These are phyloP conservation scores for Dentipellis sp. DNA, from an alignment of 768 basidiomycete genomes.

Conservation along the genomic window DNA sequence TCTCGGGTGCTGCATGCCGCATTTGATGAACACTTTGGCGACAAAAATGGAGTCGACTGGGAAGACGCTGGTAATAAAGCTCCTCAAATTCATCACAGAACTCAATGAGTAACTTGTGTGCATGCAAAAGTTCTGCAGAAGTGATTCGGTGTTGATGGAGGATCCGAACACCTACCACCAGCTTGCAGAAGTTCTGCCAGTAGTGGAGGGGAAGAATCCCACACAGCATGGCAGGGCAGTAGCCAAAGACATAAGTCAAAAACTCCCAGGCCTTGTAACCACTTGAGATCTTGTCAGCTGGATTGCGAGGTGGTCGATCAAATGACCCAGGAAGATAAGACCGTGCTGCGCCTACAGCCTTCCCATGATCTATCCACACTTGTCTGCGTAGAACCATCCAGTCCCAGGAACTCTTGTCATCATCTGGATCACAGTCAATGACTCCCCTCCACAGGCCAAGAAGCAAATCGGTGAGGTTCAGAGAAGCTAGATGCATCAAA, in stretches of 20 bases:
- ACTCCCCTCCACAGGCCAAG: conserved; percentile 24
- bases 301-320: conserved; percentile 31
- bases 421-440: conserved; percentile 13
- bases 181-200: neutral
- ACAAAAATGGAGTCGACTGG: conserved; percentile 25
- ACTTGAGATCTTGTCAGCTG: conserved; percentile 28
- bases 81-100: conserved; percentile 27
- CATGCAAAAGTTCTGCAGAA: conserved; percentile 10
- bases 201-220: neutral
- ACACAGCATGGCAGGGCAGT: conserved; percentile 6
- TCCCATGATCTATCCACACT: conserved; percentile 29
- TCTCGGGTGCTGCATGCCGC: conserved; percentile 21
- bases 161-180: no score
- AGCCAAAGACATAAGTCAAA: conserved; percentile 14
- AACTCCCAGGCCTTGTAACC: conserved; percentile 23
- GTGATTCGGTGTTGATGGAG: conserved; percentile 14
- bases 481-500: conserved; percentile 27
- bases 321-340: conserved; percentile 30
- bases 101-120: conserved; percentile 16
- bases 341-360: conserved; percentile 20
- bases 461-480: conserved; percentile 30
- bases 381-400: conserved; percentile 20
- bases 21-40: conserved; percentile 25
- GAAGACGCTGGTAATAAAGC: conserved; percentile 23
- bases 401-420: conserved; percentile 19